Evolutionary conservation across 805 yeast genomes (phyloP), one percentile per base, ranked within the genome.

Genomic region (Metschnikowia cerradonensis): DNA sequence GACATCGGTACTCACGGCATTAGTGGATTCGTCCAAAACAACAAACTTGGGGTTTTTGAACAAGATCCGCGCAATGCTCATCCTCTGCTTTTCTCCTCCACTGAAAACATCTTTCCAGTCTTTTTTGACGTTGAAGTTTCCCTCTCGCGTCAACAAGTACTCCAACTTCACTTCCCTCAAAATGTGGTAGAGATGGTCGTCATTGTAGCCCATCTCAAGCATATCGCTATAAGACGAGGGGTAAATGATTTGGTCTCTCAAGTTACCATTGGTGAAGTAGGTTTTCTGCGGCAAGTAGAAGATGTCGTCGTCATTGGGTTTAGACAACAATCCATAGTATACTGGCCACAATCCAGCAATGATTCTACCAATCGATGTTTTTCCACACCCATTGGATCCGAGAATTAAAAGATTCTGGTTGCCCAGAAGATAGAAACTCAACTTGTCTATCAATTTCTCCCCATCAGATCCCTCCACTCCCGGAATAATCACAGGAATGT

Each of bases 41-140:
- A 90, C 90, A 66, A 88, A 88, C 64, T 80, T 78, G 44, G 96
- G 96, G 48, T 80, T 79, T 64, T 86, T 88, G 71, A 85, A 89
- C 58, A 90, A 70, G 2, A 90, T 80, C 59, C 97, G 77, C 0
- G 97, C 96, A 72, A 90, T 87, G 66, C 89, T 82, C 66, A 90
- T 79, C 63, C 96, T 81, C 72, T 90, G 97, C 68, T 89, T 85
- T 66, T 90, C 97, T 51, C 97, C 97, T n/a, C 97, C 97, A 67
- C 94, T 86, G 56, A 90, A 77, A n/a, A 90, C 86, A 64, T 87
- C 95, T 61, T 84, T 84, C 97, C 97, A 90, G 57, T 84, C 89
- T 52, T 84, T 73, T 51, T 66, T 73, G 47, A 73, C 82, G 54
- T 79, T 78, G 64, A 80, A 72, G 55, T 73, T 77, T 6, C 78